Percentiles rank a stretch among this genome's conserved stretches.
Conservation (phyloP, 1,284 basidiomycete species). For the Retiboletus fuscus region DNA sequence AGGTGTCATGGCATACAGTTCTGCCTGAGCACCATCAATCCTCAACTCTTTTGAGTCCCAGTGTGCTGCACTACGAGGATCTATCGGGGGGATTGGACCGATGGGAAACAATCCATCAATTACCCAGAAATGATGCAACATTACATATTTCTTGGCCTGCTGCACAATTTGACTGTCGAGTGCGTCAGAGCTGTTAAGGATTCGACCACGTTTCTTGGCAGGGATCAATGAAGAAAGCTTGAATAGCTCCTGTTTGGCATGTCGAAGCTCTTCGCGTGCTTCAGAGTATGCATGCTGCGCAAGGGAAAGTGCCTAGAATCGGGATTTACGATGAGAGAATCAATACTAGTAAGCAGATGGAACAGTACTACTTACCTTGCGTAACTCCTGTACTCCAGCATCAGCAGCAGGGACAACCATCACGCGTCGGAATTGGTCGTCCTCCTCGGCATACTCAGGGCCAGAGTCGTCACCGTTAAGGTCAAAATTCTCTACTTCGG, state of each 20-base stretch:
- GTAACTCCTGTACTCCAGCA: not conserved
- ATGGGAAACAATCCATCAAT: conserved; percentile 2
- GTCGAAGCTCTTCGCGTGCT: no score
- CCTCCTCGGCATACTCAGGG: not conserved
- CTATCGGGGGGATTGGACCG: not conserved
- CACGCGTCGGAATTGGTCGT: not conserved
- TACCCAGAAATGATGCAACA: conserved; percentile 1
- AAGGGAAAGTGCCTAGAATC: no score
- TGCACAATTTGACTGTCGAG: no score
- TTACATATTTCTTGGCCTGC: no score
- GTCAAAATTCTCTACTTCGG: no score
- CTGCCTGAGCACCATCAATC: conserved; percentile 2
- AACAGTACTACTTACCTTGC: not conserved
- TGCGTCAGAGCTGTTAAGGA: no score
- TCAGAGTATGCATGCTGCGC: no score
- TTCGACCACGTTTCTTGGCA: no score
- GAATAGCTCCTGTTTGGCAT: no score
- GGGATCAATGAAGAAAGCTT: no score
- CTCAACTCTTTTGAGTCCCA: not conserved
- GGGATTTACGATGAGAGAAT: no score
- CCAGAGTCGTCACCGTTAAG: not conserved
- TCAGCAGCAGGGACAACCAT: not conserved
- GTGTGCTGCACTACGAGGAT: not conserved
- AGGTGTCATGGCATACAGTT: conserved; percentile 8
- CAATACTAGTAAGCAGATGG: no score